phyloP scores from a whole-genome alignment of 2,329 filamentous ascomycete species.

The Fusarium mexicanum region DNA sequence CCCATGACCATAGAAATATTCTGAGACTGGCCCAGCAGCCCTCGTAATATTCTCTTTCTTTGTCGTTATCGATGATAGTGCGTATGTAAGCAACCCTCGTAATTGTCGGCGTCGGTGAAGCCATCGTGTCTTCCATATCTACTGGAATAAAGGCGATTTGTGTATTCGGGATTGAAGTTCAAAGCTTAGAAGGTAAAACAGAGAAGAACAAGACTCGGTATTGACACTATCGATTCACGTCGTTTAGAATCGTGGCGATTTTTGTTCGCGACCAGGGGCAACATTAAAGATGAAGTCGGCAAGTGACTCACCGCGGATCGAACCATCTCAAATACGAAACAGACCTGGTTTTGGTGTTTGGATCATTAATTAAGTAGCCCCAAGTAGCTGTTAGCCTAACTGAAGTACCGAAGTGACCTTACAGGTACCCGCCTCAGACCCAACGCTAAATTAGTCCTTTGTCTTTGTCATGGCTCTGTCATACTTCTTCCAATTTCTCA shows the following conservation, averaged over 20 bases:
- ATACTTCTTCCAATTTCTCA: background rate
- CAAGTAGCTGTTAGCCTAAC: rapidly evolving
- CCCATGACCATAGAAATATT: background rate
- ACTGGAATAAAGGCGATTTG: rapidly evolving
- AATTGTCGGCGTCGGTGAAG: rapidly evolving
- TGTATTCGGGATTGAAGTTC: rapidly evolving
- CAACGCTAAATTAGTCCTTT: background rate
- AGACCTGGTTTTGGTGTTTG: background rate
- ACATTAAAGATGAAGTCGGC: background rate
- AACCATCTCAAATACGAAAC: background rate
- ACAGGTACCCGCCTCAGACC: background rate
- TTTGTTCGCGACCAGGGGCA: too few species aligned
- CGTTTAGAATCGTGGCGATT: rapidly evolving
- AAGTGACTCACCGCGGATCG: background rate
- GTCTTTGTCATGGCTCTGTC: background rate
- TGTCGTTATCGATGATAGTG: background rate
- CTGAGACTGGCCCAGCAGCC: background rate
- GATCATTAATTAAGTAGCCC: background rate
- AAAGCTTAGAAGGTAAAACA: rapidly evolving
- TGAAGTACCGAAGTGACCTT: background rate
- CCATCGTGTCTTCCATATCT: background rate
- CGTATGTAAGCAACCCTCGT: conserved; percentile 4
- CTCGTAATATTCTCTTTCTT: background rate
- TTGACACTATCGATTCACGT: too few species aligned
- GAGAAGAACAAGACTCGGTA: too few species aligned